Evolutionary conservation across 2,329 filamentous ascomycete species (phyloP).

Genomic region (Xylaria hypoxylon): DNA sequence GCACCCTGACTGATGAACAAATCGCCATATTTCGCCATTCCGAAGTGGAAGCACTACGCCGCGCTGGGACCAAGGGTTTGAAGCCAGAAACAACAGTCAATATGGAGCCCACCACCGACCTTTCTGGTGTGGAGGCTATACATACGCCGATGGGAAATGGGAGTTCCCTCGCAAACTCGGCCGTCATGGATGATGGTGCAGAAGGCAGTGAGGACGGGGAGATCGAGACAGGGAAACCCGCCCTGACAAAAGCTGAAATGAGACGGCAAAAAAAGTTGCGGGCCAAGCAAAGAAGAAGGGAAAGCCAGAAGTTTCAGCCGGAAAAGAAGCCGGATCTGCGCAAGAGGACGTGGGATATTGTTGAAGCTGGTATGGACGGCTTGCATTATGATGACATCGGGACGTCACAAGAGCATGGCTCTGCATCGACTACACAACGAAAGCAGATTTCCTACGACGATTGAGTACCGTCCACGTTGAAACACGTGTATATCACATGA

Average conservation of each 20-base stretch:
- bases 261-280: conserved; percentile 54
- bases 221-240: conserved; percentile 48
- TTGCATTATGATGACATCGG: conserved; percentile 69
- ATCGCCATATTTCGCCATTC: conserved; percentile 91
- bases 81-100: conserved; percentile 41
- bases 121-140: conserved; percentile 11
- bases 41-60: conserved; percentile 79
- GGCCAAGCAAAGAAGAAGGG: conserved; percentile 54
- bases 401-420: conserved; percentile 36
- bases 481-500: not conserved
- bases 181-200: conserved; percentile 40
- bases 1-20: conserved; percentile 91
- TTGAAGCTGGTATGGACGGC: conserved; percentile 69
- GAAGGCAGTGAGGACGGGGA: conserved; percentile 52
- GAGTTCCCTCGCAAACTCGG: conserved; percentile 6
- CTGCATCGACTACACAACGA: conserved; percentile 53
- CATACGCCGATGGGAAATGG: conserved; percentile 16
- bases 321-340: conserved; percentile 68
- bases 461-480: conserved; percentile 43
- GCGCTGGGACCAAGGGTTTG: conserved; percentile 57
- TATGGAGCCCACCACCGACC: conserved; percentile 24
- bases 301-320: conserved; percentile 56
- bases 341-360: conserved; percentile 75
- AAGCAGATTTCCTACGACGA: conserved; percentile 63
- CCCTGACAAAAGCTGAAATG: conserved; percentile 44